Conservation (phyloP, 495 filamentous ascomycete species). For the Xylaria bambusicola region DNA sequence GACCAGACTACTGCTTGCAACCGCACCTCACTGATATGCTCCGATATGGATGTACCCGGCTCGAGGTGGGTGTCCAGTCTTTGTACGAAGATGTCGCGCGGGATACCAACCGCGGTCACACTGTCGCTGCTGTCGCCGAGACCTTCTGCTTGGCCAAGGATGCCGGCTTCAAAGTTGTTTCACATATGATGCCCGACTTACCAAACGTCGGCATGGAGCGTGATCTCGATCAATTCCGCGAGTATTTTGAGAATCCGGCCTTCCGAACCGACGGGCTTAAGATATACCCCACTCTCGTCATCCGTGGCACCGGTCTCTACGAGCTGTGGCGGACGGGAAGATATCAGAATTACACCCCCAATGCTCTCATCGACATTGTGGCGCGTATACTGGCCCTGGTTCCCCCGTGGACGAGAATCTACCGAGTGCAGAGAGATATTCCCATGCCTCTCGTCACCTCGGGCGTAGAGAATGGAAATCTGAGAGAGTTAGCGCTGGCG, state of each 20-base stretch:
- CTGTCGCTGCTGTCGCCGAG: slow-evolving; percentile 89
- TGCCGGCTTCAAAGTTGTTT: slow-evolving; percentile 97
- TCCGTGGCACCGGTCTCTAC: slow-evolving; percentile 94
- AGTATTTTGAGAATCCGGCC: slow-evolving; percentile 95
- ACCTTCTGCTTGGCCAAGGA: slow-evolving; percentile 96
- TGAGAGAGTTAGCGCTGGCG: slow-evolving; percentile 87
- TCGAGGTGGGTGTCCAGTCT: slow-evolving; percentile 95
- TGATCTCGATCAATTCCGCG: slow-evolving; percentile 92
- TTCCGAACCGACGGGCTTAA: slow-evolving; percentile 98
- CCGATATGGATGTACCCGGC: slow-evolving; percentile 89
- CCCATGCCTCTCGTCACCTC: slow-evolving; percentile 97
- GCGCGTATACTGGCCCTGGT: slow-evolving; percentile 92
- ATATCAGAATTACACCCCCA: slow-evolving; percentile 98
- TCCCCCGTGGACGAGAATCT: slow-evolving; percentile 97
- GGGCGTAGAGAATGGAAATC: slow-evolving; percentile 95
- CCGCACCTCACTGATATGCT: slow-evolving; percentile 92
- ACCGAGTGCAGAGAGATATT: slow-evolving; percentile 97
- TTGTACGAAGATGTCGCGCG: slow-evolving; percentile 98
- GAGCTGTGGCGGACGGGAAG: slow-evolving; percentile 95
- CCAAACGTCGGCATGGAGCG: slow-evolving; percentile 98
- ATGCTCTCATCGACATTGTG: slow-evolving; percentile 91
- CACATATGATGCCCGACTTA: slow-evolving; percentile 99
- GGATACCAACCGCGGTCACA: slow-evolving; percentile 96
- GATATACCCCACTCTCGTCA: slow-evolving; percentile 97
- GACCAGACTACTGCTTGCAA: slow-evolving; percentile 94